Conservation (phyloP, 371 early-diverging fungal species). For the Lichtheimia ornata region DNA sequence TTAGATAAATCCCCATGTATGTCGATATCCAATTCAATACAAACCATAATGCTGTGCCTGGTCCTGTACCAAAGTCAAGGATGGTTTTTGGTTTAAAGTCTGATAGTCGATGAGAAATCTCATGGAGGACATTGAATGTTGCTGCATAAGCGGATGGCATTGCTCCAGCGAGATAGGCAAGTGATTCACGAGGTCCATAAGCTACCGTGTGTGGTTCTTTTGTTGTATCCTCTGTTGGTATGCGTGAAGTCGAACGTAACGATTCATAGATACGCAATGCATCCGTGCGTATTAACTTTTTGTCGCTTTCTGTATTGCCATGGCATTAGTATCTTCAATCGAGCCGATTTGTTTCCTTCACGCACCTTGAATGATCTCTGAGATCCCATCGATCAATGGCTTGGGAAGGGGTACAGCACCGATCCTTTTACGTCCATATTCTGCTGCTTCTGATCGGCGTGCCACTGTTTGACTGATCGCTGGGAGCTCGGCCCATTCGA, state of each 20-base stretch:
- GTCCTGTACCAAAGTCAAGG: conserved; percentile 88
- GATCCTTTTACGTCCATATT: conserved; percentile 73
- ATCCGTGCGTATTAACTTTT: conserved; percentile 61
- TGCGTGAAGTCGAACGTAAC: conserved; percentile 62
- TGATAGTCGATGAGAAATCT: conserved; percentile 62
- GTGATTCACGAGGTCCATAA: conserved; percentile 74
- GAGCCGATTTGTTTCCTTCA: neutral
- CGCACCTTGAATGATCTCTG: conserved; percentile 40
- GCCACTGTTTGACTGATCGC: conserved; percentile 7
- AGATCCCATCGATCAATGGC: conserved; percentile 52
- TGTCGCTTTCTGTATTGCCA: conserved; percentile 43
- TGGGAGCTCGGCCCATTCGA: conserved; percentile 1
- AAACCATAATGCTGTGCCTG: conserved; percentile 84
- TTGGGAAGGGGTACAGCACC: conserved; percentile 67
- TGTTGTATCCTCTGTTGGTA: conserved; percentile 25
- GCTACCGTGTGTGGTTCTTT: conserved; percentile 66
- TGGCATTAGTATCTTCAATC: neutral
- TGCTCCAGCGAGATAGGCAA: conserved; percentile 76
- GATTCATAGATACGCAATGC: conserved; percentile 73
- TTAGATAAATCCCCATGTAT: neutral
- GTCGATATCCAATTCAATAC: neutral
- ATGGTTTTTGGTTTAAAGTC: conserved; percentile 63
- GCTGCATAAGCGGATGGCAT: conserved; percentile 74
- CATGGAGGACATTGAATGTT: conserved; percentile 65
- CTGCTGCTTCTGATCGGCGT: conserved; percentile 70